These are phyloP conservation scores for Penicillium bialowiezense DNA, from an alignment of 495 filamentous ascomycete genomes.

Conservation along the genomic window DNA sequence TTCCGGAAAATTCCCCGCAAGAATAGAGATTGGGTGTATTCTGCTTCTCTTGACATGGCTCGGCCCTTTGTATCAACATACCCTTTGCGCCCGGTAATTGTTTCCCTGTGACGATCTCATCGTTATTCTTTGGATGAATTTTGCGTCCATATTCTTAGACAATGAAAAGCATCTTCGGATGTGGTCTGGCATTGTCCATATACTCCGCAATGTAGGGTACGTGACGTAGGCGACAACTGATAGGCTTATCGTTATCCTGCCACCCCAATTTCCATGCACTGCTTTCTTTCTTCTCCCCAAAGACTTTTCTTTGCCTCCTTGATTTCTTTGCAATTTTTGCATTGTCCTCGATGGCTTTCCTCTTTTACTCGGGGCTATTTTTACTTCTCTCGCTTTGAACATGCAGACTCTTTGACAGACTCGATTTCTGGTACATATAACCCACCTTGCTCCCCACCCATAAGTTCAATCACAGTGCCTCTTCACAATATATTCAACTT, in stretches of 20 bases:
- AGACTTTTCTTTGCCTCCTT: conserved; percentile 4
- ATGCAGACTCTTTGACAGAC: neutral
- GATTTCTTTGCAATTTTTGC: neutral
- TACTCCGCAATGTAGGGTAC: neutral
- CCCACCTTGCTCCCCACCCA: neutral
- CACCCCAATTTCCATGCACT: conserved; percentile 1
- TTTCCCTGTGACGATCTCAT: conserved; percentile 7
- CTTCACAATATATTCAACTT: too few species aligned
- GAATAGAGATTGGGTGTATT: neutral
- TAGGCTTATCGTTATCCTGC: conserved; percentile 5
- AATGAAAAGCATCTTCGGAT: too few species aligned
- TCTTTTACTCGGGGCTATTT: neutral
- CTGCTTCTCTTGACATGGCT: neutral
- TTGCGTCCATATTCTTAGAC: too few species aligned
- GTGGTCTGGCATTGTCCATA: too few species aligned
- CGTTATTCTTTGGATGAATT: neutral
- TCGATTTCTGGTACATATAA: neutral
- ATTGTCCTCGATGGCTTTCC: neutral
- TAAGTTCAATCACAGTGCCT: too few species aligned
- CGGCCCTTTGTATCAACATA: conserved; percentile 19
- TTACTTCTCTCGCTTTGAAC: neutral
- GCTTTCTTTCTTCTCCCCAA: too few species aligned
- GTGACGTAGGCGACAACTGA: conserved; percentile 6
- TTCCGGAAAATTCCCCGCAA: conserved; percentile 17
- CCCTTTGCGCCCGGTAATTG: conserved; percentile 14